Conservation (phyloP, 345 rosid genomes). For the Brassica cretica region DNA sequence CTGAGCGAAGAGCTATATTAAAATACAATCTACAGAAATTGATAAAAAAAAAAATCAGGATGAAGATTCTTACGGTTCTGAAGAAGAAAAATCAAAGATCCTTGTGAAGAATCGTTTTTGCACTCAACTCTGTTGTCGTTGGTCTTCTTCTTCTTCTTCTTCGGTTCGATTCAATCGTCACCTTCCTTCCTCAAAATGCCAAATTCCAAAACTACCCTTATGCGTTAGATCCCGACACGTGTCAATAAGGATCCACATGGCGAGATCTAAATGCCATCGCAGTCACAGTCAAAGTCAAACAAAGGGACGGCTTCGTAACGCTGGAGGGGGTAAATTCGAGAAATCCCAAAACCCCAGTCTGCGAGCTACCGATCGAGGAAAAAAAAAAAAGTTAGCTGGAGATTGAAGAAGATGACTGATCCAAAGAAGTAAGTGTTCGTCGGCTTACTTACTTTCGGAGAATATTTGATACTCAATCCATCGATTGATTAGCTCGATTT, state of each 20-base stretch:
- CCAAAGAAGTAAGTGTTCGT: constrained; percentile 30
- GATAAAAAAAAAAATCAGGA: too few relatives aligned
- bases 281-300: constrained; percentile 17
- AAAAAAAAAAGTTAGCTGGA: neutral
- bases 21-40: neutral
- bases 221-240: constrained; percentile 3
- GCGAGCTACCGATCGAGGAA: constrained; percentile 20
- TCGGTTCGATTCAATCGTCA: constrained; percentile 27
- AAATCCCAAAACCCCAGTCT: neutral
- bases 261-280: neutral
- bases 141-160: constrained; percentile 14
- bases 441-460: neutral
- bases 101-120: neutral
- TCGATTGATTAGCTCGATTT: neutral
- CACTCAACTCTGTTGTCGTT: constrained; percentile 3
- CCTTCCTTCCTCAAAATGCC: neutral
- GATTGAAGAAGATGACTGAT: constrained; percentile 28
- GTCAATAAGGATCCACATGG: neutral
- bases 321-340: neutral
- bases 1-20: constrained; percentile 18
- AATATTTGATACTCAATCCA: neutral
- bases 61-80: constrained; percentile 17
- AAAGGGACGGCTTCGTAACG: constrained; percentile 27
- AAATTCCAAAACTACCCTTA: constrained; percentile 31
- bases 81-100: constrained; percentile 15